These are phyloP conservation scores for Trichoderma virens DNA, from an alignment of 495 filamentous ascomycete genomes.

Conservation along the genomic window DNA sequence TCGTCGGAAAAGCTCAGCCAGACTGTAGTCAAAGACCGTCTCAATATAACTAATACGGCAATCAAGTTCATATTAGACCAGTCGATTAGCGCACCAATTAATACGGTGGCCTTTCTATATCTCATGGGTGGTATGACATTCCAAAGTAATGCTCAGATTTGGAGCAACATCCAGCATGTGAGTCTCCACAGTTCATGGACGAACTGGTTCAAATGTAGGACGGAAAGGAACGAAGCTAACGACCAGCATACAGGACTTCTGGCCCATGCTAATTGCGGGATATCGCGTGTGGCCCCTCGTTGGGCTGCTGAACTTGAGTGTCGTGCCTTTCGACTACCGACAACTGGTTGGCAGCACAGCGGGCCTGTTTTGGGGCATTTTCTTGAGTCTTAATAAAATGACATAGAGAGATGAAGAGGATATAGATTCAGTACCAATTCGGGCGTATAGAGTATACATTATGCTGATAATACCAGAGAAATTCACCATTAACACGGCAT, in stretches of 20 bases:
- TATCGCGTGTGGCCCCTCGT: not conserved
- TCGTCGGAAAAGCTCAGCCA: not conserved
- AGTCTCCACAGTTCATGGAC: too few species aligned
- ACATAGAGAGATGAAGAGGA: not conserved
- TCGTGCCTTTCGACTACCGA: not conserved
- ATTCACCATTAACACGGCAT: too few species aligned
- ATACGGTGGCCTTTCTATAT: not conserved
- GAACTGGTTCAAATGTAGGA: too few species aligned
- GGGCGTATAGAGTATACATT: not conserved
- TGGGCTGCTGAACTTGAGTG: not conserved
- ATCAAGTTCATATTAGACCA: not conserved
- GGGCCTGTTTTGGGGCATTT: slow-evolving; percentile 1
- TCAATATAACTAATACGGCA: not conserved
- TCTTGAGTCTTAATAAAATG: not conserved
- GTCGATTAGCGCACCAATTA: not conserved
- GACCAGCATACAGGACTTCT: not conserved
- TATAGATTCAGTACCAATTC: not conserved
- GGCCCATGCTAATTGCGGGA: slow-evolving; percentile 5
- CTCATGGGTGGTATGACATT: slow-evolving; percentile 8
- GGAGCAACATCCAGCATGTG: not conserved
- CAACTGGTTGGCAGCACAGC: not conserved
- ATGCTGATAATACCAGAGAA: not conserved
- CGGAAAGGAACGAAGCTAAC: too few species aligned
- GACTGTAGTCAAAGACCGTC: not conserved
- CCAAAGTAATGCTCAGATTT: not conserved